Evolutionary conservation across 352 stramenopile genomes (phyloP).

Genomic region (Aphanomyces astaci): DNA sequence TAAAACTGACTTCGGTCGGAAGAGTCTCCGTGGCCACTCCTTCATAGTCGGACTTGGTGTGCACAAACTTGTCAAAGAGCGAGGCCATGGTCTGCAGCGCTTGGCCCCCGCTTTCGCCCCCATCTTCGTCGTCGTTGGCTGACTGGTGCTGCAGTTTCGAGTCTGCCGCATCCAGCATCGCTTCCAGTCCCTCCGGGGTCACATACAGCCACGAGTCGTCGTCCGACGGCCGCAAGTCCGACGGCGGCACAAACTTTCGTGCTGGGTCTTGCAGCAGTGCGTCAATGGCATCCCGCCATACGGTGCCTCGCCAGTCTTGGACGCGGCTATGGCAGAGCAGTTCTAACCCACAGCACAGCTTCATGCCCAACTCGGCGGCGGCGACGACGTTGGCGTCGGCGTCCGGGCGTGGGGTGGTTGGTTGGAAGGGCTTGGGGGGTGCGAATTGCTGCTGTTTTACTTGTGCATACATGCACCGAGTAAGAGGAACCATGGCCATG

Average conservation of each 20-base stretch:
- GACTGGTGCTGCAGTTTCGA: slow-evolving; percentile 24
- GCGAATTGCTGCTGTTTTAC: slow-evolving; percentile 71
- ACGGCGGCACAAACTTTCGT: not conserved
- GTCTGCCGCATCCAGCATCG: slow-evolving; percentile 38
- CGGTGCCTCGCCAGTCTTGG: slow-evolving; percentile 36
- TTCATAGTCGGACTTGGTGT: slow-evolving; percentile 49
- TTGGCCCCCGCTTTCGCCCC: slow-evolving; percentile 36
- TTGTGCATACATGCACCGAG: slow-evolving; percentile 76
- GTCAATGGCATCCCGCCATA: slow-evolving; percentile 40
- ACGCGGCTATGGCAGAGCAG: slow-evolving; percentile 44
- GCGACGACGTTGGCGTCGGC: slow-evolving; percentile 13
- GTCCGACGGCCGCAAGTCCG: slow-evolving; percentile 40
- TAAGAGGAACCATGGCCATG: slow-evolving; percentile 47
- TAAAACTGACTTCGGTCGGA: slow-evolving; percentile 46
- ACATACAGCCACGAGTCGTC: slow-evolving; percentile 76
- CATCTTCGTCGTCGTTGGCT: not conserved
- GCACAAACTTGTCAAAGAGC: slow-evolving; percentile 73
- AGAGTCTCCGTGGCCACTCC: slow-evolving; percentile 35
- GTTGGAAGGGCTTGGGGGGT: slow-evolving; percentile 50
- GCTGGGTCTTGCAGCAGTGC: slow-evolving; percentile 18
- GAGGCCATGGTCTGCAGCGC: slow-evolving; percentile 59
- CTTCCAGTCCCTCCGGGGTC: slow-evolving; percentile 63
- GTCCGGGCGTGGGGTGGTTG: slow-evolving; percentile 10
- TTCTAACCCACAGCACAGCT: slow-evolving; percentile 68
- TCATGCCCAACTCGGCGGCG: slow-evolving; percentile 60